Evolutionary conservation across 2,329 filamentous ascomycete species (phyloP).

Genomic region (Amauroascus niger): DNA sequence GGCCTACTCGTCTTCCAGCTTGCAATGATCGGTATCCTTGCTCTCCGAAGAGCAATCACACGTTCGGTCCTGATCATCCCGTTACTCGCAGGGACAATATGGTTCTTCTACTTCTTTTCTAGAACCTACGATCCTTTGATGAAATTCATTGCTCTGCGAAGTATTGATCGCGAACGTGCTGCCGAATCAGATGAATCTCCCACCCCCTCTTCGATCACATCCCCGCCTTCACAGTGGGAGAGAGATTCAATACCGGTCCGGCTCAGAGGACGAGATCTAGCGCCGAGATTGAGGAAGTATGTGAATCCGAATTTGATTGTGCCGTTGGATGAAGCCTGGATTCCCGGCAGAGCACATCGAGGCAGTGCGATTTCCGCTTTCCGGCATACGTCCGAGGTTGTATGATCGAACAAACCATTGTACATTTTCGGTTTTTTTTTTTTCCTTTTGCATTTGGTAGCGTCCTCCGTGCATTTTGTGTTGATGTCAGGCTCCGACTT

Average conservation of each 20-base stretch:
- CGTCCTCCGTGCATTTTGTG: not conserved
- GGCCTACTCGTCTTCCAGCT: constrained; percentile 83
- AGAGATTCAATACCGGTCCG: constrained; percentile 35
- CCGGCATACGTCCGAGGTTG: not conserved
- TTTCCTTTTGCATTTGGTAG: not conserved
- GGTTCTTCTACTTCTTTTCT: constrained; percentile 78
- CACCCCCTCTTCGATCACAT: constrained; percentile 31
- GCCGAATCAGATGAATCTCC: constrained; percentile 22
- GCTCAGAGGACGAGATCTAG: constrained; percentile 34
- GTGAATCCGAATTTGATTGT: constrained; percentile 40
- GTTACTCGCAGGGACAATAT: constrained; percentile 67
- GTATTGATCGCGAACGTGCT: constrained; percentile 56
- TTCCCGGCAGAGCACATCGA: constrained; percentile 25
- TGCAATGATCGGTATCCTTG: constrained; percentile 79
- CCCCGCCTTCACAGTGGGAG: constrained; percentile 36
- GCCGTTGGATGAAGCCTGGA: constrained; percentile 38
- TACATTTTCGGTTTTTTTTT: not conserved
- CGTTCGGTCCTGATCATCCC: constrained; percentile 65
- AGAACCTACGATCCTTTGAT: constrained; percentile 79
- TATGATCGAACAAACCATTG: not conserved
- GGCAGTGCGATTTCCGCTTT: constrained; percentile 1
- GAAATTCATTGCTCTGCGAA: constrained; percentile 82
- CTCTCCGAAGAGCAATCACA: constrained; percentile 61
- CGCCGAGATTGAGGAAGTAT: constrained; percentile 36
- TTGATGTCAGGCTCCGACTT: not conserved